Conservation (phyloP, 1,284 basidiomycete species). For the Microbotryum scabiosae region DNA sequence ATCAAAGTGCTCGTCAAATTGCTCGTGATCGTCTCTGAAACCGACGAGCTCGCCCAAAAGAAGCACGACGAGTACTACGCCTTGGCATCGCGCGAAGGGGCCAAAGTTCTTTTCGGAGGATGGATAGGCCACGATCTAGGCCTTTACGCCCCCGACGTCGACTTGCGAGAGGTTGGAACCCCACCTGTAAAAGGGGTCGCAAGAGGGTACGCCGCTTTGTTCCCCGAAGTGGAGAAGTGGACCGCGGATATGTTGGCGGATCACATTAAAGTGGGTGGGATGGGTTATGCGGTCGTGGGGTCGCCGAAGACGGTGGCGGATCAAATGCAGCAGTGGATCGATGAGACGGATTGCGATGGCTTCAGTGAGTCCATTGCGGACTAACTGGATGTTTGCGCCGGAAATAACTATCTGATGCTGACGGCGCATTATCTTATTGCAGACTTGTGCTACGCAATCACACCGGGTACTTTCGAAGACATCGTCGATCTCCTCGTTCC, state of each 20-base stretch:
- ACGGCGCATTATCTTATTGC: no score
- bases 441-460: conserved; percentile 9
- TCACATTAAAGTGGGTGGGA: conserved; percentile 36
- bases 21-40: conserved; percentile 35
- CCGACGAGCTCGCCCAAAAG: conserved; percentile 36
- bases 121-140: conserved; percentile 37
- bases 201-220: conserved; percentile 34
- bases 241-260: conserved; percentile 34
- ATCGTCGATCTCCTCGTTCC: conserved; percentile 33
- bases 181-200: conserved; percentile 13
- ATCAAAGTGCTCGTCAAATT: conserved; percentile 38
- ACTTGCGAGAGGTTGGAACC: neutral
- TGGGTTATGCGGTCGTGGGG: conserved; percentile 34
- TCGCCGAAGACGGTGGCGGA: conserved; percentile 25
- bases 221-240: conserved; percentile 36
- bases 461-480: conserved; percentile 33
- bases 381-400: no score
- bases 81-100: conserved; percentile 36
- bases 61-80: conserved; percentile 36
- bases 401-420: no score
- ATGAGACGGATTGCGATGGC: conserved; percentile 33
- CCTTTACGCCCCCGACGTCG: conserved; percentile 14
- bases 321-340: conserved; percentile 34
- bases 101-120: conserved; percentile 39
- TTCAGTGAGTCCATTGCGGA: conserved; percentile 35